Percentiles rank a stretch among this genome's conserved stretches.
These are phyloP conservation scores for Nakazawaea ernobii DNA, from an alignment of 805 yeast genomes.

Conservation along the genomic window DNA sequence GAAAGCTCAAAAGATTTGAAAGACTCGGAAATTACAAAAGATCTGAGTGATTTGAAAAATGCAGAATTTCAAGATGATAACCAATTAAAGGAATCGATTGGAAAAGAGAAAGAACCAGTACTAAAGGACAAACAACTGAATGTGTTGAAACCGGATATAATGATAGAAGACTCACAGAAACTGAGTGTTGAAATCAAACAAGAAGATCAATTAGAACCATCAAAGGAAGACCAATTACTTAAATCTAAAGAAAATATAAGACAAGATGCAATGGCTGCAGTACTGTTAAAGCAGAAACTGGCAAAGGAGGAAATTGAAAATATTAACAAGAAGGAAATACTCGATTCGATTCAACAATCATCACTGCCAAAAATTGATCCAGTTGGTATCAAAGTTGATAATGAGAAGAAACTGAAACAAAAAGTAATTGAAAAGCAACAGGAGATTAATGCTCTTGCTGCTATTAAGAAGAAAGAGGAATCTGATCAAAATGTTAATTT, in stretches of 20 bases:
- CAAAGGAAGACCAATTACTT: constrained; percentile 12
- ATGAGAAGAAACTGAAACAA: constrained; percentile 10
- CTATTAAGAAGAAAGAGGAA: constrained; percentile 10
- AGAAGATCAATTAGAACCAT: constrained; percentile 15
- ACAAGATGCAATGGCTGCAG: constrained; percentile 9
- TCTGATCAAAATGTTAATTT: constrained; percentile 8
- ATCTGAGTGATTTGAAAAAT: no score
- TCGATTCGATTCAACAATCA: constrained; percentile 11
- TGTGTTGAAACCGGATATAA: background rate
- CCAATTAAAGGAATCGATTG: no score
- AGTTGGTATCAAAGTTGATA: constrained; percentile 10
- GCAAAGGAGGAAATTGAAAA: constrained; percentile 11
- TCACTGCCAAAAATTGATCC: constrained; percentile 9
- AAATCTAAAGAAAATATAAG: constrained; percentile 8
- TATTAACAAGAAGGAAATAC: constrained; percentile 15
- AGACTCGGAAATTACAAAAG: no score
- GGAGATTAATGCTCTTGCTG: constrained; percentile 5
- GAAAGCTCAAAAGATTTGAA: no score
- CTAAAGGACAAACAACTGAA: constrained; percentile 7
- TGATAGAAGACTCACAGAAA: background rate
- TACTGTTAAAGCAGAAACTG: constrained; percentile 10
- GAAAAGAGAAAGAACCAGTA: constrained; percentile 1
- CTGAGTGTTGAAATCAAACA: constrained; percentile 1
- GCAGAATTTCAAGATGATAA: no score
- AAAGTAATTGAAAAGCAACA: constrained; percentile 14